Base-by-base conservation (phyloP, 768 basidiomycete genomes). In the Boletus edulis region DNA sequence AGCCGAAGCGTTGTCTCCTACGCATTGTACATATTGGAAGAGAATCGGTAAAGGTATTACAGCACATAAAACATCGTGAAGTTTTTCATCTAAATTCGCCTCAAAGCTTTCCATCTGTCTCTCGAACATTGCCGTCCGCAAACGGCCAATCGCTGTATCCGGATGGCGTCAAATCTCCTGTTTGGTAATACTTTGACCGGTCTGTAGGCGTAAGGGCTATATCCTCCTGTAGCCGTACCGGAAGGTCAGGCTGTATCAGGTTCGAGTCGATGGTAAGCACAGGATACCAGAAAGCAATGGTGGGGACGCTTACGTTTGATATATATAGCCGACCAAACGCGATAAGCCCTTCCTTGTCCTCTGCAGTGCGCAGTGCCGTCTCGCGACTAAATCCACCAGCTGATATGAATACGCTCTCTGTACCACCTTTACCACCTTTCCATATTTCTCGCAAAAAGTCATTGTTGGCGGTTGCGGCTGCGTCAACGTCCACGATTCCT, bases 231-330 rank as follows among this genome's bases (percentile, higher is more conserved):
- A 45, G 4, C 43, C n/a, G 27, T 27, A n/a, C 17, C 9, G 27
- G 43, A 15, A 72, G 62, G 48, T 73, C 71, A 5, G 71, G 71
- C 71, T 70, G 45, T 29, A 29, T 29, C 29, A 29, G 2, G 22
- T 22, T 18, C 56, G 8, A 18, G 20, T n/a, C 13, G 10, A 38
- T 13, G 2, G 32, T 61, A 13, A 50, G 54, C 22, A 27, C 17
- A 34, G 3, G 29, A 8, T 7, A 12, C 14, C 3, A 13, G 12
- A n/a, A 38, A 11, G 4, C 14, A 2, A 15, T 17, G 18, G 5
- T 3, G 7, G 9, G 17, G 9, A 10, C 17, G 1, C 51, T 46
- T 44, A 52, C 51, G 18, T 52, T 52, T 11, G 51, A 39, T 31
- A 52, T 52, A n/a, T 39, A 52, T 32, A 52, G 17, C 29, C 51